Percentiles rank a stretch among this genome's conserved stretches.
phyloP scores from a whole-genome alignment of 345 rosid species.

The Populus euphratica region DNA sequence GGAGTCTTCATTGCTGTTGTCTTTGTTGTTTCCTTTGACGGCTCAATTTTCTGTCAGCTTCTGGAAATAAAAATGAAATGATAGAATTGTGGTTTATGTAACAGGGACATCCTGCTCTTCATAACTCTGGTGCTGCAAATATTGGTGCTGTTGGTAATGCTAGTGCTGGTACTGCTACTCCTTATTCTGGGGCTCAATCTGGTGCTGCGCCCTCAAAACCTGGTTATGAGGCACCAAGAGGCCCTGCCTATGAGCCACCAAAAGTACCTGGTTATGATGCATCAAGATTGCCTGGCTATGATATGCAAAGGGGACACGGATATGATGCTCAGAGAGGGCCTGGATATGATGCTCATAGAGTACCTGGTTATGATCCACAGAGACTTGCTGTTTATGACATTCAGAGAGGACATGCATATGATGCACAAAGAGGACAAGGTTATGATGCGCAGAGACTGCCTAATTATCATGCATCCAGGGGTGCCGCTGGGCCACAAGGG shows the following conservation, averaged over 20 bases:
- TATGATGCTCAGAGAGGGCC: slow-evolving; percentile 16
- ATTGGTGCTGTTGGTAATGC: slow-evolving; percentile 22
- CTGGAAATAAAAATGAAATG: slow-evolving; percentile 1
- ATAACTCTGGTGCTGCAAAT: slow-evolving; percentile 23
- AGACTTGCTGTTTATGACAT: slow-evolving; percentile 23
- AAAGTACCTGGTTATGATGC: slow-evolving; percentile 36
- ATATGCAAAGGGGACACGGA: slow-evolving; percentile 11
- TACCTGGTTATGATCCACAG: slow-evolving; percentile 21
- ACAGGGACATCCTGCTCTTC: slow-evolving; percentile 45
- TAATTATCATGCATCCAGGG: slow-evolving; percentile 30
- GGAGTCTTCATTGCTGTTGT: slow-evolving; percentile 1
- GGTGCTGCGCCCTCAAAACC: slow-evolving; percentile 43
- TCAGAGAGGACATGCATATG: slow-evolving; percentile 34
- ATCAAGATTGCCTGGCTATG: slow-evolving; percentile 10
- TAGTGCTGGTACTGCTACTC: slow-evolving; percentile 27
- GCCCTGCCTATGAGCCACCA: slow-evolving; percentile 35
- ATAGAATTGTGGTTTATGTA: slow-evolving; percentile 13
- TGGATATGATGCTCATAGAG: slow-evolving; percentile 21
- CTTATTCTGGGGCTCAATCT: slow-evolving; percentile 56
- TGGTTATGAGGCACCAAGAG: slow-evolving; percentile 6
- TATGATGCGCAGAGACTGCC: slow-evolving; percentile 31
- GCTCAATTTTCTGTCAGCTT: not conserved
- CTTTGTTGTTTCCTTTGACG: not conserved
- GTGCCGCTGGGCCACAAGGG: slow-evolving; percentile 33
- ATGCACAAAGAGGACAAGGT: slow-evolving; percentile 24